These are phyloP conservation scores for Sporothrix pallida DNA, from an alignment of 2,329 filamentous ascomycete genomes.

Conservation along the genomic window DNA sequence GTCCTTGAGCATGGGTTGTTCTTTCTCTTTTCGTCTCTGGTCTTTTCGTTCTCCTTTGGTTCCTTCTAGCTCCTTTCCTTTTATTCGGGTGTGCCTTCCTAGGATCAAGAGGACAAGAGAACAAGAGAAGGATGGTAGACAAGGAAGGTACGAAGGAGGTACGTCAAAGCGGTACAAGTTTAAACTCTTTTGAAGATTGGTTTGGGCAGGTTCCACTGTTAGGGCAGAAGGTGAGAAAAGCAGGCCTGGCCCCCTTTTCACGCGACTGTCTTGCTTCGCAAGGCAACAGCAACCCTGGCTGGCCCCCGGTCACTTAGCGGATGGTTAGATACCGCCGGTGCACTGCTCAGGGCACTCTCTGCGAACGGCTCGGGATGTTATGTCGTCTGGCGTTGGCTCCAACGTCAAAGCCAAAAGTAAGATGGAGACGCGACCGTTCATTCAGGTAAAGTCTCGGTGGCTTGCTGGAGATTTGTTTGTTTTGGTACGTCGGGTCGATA, in stretches of 20 bases:
- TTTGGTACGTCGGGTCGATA: no score
- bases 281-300: slow-evolving; percentile 2
- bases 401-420: no score
- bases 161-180: slow-evolving; percentile 5
- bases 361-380: not conserved
- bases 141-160: slow-evolving; percentile 10
- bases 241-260: slow-evolving; percentile 17
- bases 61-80: not conserved
- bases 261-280: not conserved
- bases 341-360: not conserved
- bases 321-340: not conserved
- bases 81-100: not conserved
- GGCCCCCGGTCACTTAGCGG: not conserved
- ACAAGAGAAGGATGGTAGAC: not conserved
- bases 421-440: no score
- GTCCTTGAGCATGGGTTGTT: not conserved
- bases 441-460: no score
- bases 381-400: not conserved
- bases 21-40: slow-evolving; percentile 3
- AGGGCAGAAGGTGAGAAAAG: not conserved
- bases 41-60: slow-evolving; percentile 11
- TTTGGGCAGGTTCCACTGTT: slow-evolving; percentile 1
- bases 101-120: not conserved
- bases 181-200: not conserved
- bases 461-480: no score